Evolutionary conservation across 176 grass and related monocot species (phyloP), one percentile per base, ranked within the genome.

Genomic region (Oryza rufipogon): DNA sequence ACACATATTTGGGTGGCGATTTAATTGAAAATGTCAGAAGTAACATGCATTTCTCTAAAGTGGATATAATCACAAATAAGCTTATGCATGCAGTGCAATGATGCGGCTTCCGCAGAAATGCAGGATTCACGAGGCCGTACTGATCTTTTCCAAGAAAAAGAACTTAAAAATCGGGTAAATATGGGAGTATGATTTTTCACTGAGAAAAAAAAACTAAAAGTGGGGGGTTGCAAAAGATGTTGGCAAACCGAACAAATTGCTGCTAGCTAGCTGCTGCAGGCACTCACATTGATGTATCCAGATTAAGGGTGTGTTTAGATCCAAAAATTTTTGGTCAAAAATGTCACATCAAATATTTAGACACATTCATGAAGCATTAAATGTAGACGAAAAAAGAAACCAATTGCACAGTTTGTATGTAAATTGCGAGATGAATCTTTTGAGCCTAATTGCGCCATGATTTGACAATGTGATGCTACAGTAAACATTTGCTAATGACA

Each of bases 211-310:
- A 51, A 63, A 5, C 58, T 23, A 36, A 5, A 72, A 72, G 88
- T 86, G 28, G 28, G 84, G 68, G 58, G 20, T 73, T 78, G 73
- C 25, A 76, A 76, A 81, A 90, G 83, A 86, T 86, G 58, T 78
- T 86, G 83, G 83, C 67, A 58, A 86, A 90, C 73, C 45, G 49
- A 86, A 73, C 88, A 86, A 74, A 60, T 72, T 77, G 83, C 88
- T 46, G 72, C 70, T 64, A 68, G 64, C 87, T n/a, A 23, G 54
- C 34, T 54, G 79, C 67, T 76, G 83, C 79, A 86, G 74, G 84
- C 84, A 90, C 88, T 56, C 84, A 82, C 79, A 74, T 49, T 86
- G 83, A 82, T 82, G 73, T 82, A 54, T 78, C 34, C 46, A 82
- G 79, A 90, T 82, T 45, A 60, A 32, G 30, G 30, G 2, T 32